These are phyloP conservation scores for Berberis vulgaris DNA, from an alignment of 164 flowering plant genomes.

Conservation along the genomic window DNA sequence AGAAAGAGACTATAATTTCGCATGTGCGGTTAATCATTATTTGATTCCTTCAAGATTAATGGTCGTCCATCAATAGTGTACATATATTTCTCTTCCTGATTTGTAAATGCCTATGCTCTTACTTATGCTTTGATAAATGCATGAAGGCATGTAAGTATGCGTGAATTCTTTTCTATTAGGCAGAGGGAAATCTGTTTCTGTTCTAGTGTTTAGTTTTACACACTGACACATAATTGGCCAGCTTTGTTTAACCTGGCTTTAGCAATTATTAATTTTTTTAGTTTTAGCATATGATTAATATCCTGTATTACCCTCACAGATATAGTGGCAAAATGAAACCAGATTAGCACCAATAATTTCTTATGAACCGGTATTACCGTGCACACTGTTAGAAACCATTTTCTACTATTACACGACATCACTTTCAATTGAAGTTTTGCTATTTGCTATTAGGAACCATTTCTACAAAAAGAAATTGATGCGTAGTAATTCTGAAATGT, in stretches of 20 bases:
- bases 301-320: no score
- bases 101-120: slow-evolving; percentile 42
- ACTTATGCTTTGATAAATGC: slow-evolving; percentile 16
- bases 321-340: no score
- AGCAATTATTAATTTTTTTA: no score
- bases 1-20: slow-evolving; percentile 47
- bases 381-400: no score
- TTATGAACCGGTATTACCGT: no score
- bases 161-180: not conserved
- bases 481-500: no score
- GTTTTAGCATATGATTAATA: no score
- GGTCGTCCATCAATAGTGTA: slow-evolving; percentile 32
- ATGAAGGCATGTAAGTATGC: not conserved
- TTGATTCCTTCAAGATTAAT: slow-evolving; percentile 21
- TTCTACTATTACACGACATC: no score
- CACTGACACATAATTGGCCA: not conserved
- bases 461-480: no score
- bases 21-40: slow-evolving; percentile 19
- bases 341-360: no score
- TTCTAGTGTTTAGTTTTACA: not conserved
- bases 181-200: not conserved
- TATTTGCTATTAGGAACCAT: no score
- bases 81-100: slow-evolving; percentile 28
- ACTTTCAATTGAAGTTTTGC: no score
- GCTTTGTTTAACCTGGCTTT: not conserved